These are phyloP conservation scores for Ogataea siamensis DNA, from an alignment of 805 yeast genomes.

Conservation along the genomic window DNA sequence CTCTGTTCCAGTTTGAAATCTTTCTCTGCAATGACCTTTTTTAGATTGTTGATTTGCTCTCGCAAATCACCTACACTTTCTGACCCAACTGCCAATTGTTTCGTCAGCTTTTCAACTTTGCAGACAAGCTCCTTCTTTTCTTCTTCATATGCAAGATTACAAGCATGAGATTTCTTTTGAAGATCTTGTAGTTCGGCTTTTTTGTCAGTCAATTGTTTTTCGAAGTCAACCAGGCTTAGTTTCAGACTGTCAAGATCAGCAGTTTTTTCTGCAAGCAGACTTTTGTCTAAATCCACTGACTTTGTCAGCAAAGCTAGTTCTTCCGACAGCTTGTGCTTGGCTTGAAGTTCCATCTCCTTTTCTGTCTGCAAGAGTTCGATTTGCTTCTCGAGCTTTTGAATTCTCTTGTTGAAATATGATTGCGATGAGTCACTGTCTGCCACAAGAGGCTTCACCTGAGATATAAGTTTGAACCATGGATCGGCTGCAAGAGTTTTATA, in stretches of 20 bases:
- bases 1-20: constrained; percentile 34
- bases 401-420: constrained; percentile 53
- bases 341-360: constrained; percentile 30
- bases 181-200: constrained; percentile 9
- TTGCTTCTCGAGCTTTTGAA: constrained; percentile 56
- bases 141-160: constrained; percentile 8
- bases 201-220: constrained; percentile 14
- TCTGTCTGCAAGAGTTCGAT: constrained; percentile 46
- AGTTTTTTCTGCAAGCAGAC: constrained; percentile 28
- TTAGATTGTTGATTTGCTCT: constrained; percentile 34
- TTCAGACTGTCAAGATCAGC: constrained; percentile 24
- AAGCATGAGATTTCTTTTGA: constrained; percentile 11
- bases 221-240: constrained; percentile 12
- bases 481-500: constrained; percentile 50
- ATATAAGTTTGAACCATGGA: constrained; percentile 79
- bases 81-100: constrained; percentile 12
- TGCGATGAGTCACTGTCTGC: constrained; percentile 39
- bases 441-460: constrained; percentile 67
- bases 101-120: constrained; percentile 23
- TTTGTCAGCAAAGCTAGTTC: constrained; percentile 38
- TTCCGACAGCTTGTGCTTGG: constrained; percentile 40
- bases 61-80: constrained; percentile 16
- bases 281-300: constrained; percentile 30
- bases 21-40: constrained; percentile 31
- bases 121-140: constrained; percentile 20